Evolutionary conservation across 140 eudicot genomes (phyloP).

Genomic region (Anethum foeniculum): DNA sequence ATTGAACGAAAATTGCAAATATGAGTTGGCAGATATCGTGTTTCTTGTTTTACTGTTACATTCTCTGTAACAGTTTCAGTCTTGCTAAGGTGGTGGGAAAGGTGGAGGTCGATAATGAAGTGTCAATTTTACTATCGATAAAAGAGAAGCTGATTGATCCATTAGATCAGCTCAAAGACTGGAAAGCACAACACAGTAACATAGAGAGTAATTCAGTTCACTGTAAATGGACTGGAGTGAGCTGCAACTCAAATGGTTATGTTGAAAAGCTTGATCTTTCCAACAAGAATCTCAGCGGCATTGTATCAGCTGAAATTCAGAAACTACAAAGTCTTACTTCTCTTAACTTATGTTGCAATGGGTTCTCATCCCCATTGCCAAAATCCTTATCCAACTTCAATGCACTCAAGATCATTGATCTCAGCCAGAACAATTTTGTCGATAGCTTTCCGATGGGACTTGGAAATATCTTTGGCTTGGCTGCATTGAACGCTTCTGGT

Average conservation of each 20-base stretch:
- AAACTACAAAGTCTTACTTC: constrained; percentile 30
- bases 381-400: constrained; percentile 51
- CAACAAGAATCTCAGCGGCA: constrained; percentile 61
- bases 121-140: constrained; percentile 42
- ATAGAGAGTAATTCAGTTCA: constrained; percentile 20
- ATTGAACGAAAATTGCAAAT: constrained; percentile 10
- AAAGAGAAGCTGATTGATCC: constrained; percentile 62
- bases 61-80: constrained; percentile 15
- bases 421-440: constrained; percentile 66
- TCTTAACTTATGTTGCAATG: constrained; percentile 63
- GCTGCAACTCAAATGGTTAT: constrained; percentile 46
- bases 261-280: constrained; percentile 67
- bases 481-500: constrained; percentile 56
- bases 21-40: constrained; percentile 21
- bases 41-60: constrained; percentile 18
- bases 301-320: constrained; percentile 45
- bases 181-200: constrained; percentile 33
- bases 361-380: constrained; percentile 56
- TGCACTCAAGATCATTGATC: constrained; percentile 37
- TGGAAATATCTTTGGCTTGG: constrained; percentile 40
- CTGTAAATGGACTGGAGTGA: constrained; percentile 81
- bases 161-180: constrained; percentile 47
- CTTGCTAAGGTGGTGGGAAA: constrained; percentile 16
- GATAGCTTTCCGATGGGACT: constrained; percentile 59
- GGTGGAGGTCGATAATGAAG: constrained; percentile 31